phyloP scores from a whole-genome alignment of 257 asterid genomes.

The Galeopsis tetrahit region DNA sequence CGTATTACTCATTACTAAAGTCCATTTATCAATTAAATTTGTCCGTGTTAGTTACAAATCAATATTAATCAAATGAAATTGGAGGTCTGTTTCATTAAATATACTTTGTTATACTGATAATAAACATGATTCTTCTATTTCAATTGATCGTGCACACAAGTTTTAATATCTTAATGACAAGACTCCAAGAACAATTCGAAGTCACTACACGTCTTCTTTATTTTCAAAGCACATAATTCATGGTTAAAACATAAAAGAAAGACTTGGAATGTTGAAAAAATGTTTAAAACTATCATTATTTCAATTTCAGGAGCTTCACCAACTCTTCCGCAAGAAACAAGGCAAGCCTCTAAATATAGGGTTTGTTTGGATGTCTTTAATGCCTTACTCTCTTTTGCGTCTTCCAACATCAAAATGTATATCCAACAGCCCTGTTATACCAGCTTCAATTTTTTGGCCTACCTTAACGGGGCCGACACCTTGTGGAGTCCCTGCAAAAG shows the following conservation, averaged over 20 bases:
- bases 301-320: constrained; percentile 8
- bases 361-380: constrained; percentile 23
- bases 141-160: not conserved
- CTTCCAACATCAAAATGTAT: constrained; percentile 74
- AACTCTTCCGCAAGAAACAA: not conserved
- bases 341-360: not conserved
- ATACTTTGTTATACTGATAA: not conserved
- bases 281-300: not conserved
- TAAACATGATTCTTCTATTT: not conserved
- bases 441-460: constrained; percentile 91
- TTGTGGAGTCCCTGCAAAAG: constrained; percentile 81
- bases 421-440: constrained; percentile 80
- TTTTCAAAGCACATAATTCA: not conserved
- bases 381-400: constrained; percentile 46
- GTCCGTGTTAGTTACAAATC: too few species aligned
- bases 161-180: too few species aligned
- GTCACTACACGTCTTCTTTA: not conserved
- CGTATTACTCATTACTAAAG: too few species aligned
- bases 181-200: too few species aligned
- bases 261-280: constrained; percentile 1
- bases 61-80: too few species aligned
- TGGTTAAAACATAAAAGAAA: not conserved
- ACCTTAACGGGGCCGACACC: constrained; percentile 89
- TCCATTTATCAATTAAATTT: too few species aligned
- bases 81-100: too few species aligned